Evolutionary conservation across 768 basidiomycete genomes (phyloP), one percentile per base, ranked within the genome.

Genomic region (Fomitopsis pulvina): DNA sequence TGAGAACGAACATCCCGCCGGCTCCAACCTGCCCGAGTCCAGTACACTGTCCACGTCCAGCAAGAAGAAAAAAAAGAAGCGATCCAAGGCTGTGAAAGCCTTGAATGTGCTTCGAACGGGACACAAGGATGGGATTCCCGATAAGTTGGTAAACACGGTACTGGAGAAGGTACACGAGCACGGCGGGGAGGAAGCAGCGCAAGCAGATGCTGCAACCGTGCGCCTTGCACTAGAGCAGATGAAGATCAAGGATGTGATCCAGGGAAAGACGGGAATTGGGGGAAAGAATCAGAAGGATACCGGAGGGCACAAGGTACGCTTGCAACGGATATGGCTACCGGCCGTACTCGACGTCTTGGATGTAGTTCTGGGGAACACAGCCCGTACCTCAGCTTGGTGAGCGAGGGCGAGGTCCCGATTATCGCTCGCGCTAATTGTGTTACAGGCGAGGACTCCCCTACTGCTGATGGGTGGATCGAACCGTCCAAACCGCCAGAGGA

Each of bases 341-440:
- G 16, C 20, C 20, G 21, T 20, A 12, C 41, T 21, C 24, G 41
- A 41, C 16, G 3, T 22, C 8, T 49, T 27, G 46, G 11, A 34
- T 52, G 21, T 59, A 92, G 93, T 99, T 99, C 69, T 98, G 96
- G 96, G 81, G 74, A 28, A 98, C 95, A 5, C 96, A 99, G 66
- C 96, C 96, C 2, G 96, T 99, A 6, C 88, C 92, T n/a, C 91
- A 93, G 61, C 68, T 81, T 48, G 87, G 88, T 83, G 60, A 38
- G 45, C 47, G n/a, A 3, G 1, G 14, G 9, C 14, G 16, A 2
- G 16, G 16, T 12, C 11, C 3, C 22, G 18, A n/a, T n/a, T 5
- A 30, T n/a, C 8, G 5, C 10, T 11, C 7, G 28, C 34, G 41
- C 47, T 25, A n/a, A 45, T 52, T 16, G 20, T 29, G 14, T 16